Evolutionary conservation across 768 basidiomycete species (phyloP).

Genomic region (Coprinellus micaceus): DNA sequence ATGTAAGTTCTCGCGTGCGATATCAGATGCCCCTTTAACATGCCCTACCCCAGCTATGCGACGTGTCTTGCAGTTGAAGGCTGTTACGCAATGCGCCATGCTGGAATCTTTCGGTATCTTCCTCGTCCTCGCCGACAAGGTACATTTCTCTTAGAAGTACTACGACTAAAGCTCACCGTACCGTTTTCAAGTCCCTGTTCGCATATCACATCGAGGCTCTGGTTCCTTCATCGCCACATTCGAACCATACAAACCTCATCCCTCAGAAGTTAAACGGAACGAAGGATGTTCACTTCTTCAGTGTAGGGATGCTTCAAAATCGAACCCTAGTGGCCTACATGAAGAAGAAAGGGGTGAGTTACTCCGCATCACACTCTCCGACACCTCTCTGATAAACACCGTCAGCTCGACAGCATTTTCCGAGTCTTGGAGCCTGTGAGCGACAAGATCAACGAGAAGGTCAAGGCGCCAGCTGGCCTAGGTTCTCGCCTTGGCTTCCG

Average conservation of each 20-base stretch:
- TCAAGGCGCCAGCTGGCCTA: conserved; percentile 59
- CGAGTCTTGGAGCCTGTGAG: conserved; percentile 90
- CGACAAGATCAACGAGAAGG: conserved; percentile 76
- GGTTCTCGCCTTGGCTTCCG: conserved; percentile 60
- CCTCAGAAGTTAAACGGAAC: conserved; percentile 88
- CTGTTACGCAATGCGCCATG: conserved; percentile 94
- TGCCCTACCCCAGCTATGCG: conserved; percentile 61
- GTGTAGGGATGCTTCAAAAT: conserved; percentile 80
- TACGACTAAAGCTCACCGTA: neutral
- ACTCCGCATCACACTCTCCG: too few species aligned
- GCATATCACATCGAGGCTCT: conserved; percentile 96
- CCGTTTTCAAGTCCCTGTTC: conserved; percentile 63
- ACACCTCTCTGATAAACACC: conserved; percentile 12
- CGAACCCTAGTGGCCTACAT: conserved; percentile 93
- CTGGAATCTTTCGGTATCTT: conserved; percentile 96
- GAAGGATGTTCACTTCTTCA: conserved; percentile 94
- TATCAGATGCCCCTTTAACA: neutral
- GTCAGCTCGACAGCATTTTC: conserved; percentile 83
- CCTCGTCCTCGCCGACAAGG: conserved; percentile 92
- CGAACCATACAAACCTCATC: conserved; percentile 26
- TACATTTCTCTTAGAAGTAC: conserved; percentile 16
- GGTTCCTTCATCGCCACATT: conserved; percentile 49
- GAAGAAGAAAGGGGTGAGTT: conserved; percentile 80
- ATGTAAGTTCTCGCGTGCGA: too few species aligned
- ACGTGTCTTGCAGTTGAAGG: conserved; percentile 88